Conservation (phyloP, 2,329 filamentous ascomycete genomes). For the Trichophyton simii region DNA sequence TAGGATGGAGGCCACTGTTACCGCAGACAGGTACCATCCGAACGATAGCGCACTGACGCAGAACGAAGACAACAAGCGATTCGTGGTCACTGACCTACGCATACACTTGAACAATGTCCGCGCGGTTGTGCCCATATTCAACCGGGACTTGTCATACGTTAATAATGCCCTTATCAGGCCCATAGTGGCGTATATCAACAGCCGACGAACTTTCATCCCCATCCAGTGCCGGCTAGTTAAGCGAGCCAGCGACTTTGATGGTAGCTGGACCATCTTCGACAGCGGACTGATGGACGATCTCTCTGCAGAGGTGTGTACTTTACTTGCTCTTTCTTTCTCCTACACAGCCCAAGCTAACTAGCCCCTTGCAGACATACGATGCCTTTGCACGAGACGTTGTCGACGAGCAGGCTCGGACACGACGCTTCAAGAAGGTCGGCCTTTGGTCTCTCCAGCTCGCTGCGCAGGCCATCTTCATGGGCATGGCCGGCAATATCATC, state of each 20-base stretch:
- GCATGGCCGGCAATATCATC: conserved; percentile 60
- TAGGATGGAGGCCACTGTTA: conserved; percentile 83
- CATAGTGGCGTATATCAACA: conserved; percentile 97
- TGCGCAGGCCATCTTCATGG: conserved; percentile 86
- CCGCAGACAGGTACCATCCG: conserved; percentile 51
- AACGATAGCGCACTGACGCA: neutral
- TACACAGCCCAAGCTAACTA: neutral
- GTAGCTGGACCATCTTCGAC: conserved; percentile 88
- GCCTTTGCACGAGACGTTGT: conserved; percentile 87
- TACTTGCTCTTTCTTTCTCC: conserved; percentile 9
- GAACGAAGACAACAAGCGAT: conserved; percentile 52
- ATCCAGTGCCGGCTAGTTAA: conserved; percentile 93
- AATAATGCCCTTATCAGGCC: conserved; percentile 91
- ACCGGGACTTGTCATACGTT: conserved; percentile 80
- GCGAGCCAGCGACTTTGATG: conserved; percentile 76
- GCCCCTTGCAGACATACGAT: conserved; percentile 55
- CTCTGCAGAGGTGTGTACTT: conserved; percentile 58
- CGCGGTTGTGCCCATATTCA: conserved; percentile 85
- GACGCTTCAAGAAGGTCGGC: conserved; percentile 87
- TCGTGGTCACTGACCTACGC: conserved; percentile 86
- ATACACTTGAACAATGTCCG: conserved; percentile 91
- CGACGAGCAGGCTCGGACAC: conserved; percentile 71
- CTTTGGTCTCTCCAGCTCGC: conserved; percentile 91
- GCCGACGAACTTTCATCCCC: conserved; percentile 85
- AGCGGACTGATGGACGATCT: conserved; percentile 88